phyloP scores from a whole-genome alignment of 179 eudicot genomes.

The Heliamphora pulchella region DNA sequence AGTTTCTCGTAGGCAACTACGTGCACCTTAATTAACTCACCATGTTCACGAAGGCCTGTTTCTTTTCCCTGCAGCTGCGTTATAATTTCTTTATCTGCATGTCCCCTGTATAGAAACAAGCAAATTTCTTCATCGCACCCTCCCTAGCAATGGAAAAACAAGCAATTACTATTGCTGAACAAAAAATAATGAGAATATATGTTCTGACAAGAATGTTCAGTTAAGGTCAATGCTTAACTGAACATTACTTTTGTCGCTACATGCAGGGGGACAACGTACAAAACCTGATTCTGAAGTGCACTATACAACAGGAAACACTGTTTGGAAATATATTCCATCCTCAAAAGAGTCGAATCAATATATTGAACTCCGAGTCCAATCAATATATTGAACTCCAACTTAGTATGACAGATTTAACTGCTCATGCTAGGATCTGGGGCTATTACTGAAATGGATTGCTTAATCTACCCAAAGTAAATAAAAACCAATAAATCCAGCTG shows the following conservation, averaged over 20 bases:
- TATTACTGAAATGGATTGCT: too few relatives aligned
- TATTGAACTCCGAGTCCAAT: too few relatives aligned
- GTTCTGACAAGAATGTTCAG: neutral
- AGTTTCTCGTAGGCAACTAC: conserved; percentile 68
- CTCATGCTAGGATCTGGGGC: too few relatives aligned
- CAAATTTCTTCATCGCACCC: conserved; percentile 84
- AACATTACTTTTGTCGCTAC: neutral
- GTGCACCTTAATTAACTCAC: conserved; percentile 76
- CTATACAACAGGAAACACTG: neutral
- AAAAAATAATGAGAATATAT: neutral
- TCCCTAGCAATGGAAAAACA: conserved; percentile 38
- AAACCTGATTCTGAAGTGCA: neutral
- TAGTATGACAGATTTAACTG: too few relatives aligned
- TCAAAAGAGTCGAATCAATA: neutral
- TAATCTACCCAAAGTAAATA: too few relatives aligned
- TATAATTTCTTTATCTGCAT: conserved; percentile 48
- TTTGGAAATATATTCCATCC: neutral
- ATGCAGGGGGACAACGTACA: neutral
- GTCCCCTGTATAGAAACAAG: conserved; percentile 59
- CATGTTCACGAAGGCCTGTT: conserved; percentile 80
- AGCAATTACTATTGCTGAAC: neutral
- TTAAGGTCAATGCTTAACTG: neutral
- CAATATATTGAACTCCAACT: too few relatives aligned
- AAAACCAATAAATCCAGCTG: too few relatives aligned
- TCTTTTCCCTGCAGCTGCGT: conserved; percentile 67